Conservation (phyloP, 805 yeast genomes). For the Komagataella kurtzmanii region DNA sequence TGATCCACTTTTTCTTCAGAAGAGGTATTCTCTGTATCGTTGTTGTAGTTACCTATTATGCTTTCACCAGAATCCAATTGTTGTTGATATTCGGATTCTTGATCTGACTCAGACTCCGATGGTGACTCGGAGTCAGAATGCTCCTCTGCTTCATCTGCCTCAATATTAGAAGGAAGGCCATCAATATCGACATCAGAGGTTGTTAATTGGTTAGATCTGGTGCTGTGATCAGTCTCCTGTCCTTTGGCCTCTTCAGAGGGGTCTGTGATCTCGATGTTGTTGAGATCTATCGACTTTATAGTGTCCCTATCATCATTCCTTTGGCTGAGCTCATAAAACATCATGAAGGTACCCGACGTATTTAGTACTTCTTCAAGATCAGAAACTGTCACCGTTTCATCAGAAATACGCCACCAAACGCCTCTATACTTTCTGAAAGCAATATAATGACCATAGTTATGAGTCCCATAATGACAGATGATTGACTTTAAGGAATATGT, state of each 20-base stretch:
- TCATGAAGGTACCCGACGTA: conserved; percentile 84
- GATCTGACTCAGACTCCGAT: neutral
- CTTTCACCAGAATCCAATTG: neutral
- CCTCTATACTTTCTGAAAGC: conserved; percentile 74
- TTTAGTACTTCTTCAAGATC: conserved; percentile 68
- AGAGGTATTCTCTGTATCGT: neutral
- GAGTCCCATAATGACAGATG: conserved; percentile 89
- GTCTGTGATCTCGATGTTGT: neutral
- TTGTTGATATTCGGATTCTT: neutral
- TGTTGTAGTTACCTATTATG: neutral
- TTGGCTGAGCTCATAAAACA: conserved; percentile 57
- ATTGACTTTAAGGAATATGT: conserved; percentile 71
- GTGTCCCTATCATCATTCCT: conserved; percentile 18
- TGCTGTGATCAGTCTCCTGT: neutral
- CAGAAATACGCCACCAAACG: conserved; percentile 92
- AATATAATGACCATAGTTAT: conserved; percentile 94
- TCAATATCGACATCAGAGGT: neutral
- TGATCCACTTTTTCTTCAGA: neutral
- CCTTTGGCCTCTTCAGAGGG: conserved; percentile 1
- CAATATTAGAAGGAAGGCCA: neutral
- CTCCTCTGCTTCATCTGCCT: neutral
- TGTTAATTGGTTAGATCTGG: neutral
- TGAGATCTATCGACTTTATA: neutral
- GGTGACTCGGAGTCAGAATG: neutral
- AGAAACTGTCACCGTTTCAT: conserved; percentile 73